Conservation (phyloP, 1,284 basidiomycete species). For the Amylostereum chailletii region DNA sequence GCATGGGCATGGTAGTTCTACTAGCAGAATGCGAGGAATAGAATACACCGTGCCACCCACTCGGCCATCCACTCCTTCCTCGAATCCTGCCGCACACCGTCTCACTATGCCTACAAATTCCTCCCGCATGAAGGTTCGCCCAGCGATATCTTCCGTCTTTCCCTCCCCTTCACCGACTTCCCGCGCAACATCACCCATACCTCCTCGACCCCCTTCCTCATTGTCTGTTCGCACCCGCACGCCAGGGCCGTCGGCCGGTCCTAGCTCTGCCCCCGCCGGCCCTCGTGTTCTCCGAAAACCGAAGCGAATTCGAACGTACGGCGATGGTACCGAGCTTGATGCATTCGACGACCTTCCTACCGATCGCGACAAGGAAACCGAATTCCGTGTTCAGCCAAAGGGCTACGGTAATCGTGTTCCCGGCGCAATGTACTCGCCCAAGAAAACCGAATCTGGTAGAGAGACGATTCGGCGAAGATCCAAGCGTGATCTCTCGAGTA, state of each 20-base stretch:
- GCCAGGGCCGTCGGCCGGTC: slow-evolving; percentile 20
- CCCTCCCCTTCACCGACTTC: slow-evolving; percentile 30
- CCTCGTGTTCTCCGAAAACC: slow-evolving; percentile 68
- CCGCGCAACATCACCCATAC: slow-evolving; percentile 49
- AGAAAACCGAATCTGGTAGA: slow-evolving; percentile 29
- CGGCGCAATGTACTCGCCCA: slow-evolving; percentile 36
- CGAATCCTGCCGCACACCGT: slow-evolving; percentile 63
- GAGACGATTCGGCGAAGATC: slow-evolving; percentile 46
- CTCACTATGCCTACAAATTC: slow-evolving; percentile 79
- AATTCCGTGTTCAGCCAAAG: slow-evolving; percentile 63
- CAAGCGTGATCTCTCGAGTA: slow-evolving; percentile 22
- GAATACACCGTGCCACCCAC: slow-evolving; percentile 68
- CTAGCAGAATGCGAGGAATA: slow-evolving; percentile 43
- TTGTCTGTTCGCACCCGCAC: slow-evolving; percentile 21
- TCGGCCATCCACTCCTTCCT: slow-evolving; percentile 68
- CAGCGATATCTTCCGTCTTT: slow-evolving; percentile 68
- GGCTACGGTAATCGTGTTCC: slow-evolving; percentile 53
- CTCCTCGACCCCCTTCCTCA: slow-evolving; percentile 46
- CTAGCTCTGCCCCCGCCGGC: slow-evolving; percentile 32
- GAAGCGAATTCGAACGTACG: slow-evolving; percentile 67
- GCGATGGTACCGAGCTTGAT: slow-evolving; percentile 92
- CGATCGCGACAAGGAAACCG: slow-evolving; percentile 73
- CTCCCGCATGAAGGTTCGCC: slow-evolving; percentile 61
- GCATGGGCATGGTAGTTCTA: slow-evolving; percentile 56
- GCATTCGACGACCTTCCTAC: slow-evolving; percentile 85